These are phyloP conservation scores for Corynascus novoguineensis DNA, from an alignment of 495 filamentous ascomycete genomes.

Conservation along the genomic window DNA sequence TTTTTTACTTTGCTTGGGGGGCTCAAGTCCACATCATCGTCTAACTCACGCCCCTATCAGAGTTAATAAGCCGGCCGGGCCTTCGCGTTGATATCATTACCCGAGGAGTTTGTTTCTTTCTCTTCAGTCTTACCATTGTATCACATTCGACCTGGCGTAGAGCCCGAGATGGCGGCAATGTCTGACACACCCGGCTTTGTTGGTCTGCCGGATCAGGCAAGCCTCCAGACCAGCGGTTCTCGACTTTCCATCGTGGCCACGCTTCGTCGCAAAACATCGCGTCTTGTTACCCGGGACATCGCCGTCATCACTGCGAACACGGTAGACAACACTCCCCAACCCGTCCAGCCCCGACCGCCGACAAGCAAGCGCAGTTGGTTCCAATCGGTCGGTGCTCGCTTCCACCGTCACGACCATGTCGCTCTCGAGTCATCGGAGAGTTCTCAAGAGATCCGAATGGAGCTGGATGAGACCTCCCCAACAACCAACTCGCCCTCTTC, in stretches of 20 bases:
- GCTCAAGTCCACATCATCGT: neutral
- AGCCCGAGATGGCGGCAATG: neutral
- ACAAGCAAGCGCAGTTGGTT: neutral
- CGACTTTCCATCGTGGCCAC: neutral
- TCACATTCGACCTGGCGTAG: neutral
- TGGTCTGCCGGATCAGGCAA: neutral
- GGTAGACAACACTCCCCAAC: neutral
- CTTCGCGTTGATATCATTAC: neutral
- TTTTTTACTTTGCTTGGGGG: neutral
- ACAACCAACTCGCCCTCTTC: neutral
- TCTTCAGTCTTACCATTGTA: neutral
- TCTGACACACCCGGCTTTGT: neutral
- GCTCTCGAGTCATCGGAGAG: neutral
- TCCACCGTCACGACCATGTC: neutral
- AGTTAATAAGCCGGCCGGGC: neutral
- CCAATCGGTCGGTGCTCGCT: conserved; percentile 6
- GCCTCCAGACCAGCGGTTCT: neutral
- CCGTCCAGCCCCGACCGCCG: neutral
- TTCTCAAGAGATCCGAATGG: neutral
- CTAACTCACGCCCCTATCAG: neutral
- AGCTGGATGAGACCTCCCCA: neutral
- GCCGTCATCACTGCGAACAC: neutral
- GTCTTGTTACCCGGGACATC: conserved; percentile 1
- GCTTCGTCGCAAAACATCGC: conserved; percentile 6
- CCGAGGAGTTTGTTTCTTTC: neutral